phyloP scores from a whole-genome alignment of 176 grass and related monocot species.

The Carex myosuroides region DNA sequence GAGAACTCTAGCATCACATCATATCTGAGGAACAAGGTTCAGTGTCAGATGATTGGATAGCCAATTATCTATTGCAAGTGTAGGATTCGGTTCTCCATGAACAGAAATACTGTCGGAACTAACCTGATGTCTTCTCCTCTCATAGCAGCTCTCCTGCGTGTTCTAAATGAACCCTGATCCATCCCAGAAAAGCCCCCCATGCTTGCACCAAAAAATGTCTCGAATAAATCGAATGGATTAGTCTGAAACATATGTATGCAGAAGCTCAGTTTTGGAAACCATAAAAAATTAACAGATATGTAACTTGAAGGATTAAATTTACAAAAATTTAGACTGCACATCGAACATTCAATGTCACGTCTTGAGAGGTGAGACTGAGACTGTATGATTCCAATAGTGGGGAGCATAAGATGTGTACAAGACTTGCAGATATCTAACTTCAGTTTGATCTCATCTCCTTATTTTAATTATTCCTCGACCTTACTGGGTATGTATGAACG shows the following conservation, averaged over 20 bases:
- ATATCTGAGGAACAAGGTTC: constrained; percentile 48
- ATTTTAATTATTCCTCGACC: background rate
- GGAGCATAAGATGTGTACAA: background rate
- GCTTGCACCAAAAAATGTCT: constrained; percentile 93
- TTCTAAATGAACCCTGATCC: constrained; percentile 76
- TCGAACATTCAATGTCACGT: background rate
- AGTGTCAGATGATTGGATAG: background rate
- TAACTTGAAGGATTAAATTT: background rate
- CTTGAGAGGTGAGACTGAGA: background rate
- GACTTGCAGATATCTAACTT: background rate
- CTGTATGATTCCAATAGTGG: background rate
- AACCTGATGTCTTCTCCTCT: constrained; percentile 97
- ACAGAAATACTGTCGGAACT: constrained; percentile 22
- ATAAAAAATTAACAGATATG: background rate
- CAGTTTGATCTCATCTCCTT: background rate
- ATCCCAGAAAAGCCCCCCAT: constrained; percentile 90
- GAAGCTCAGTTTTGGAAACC: background rate
- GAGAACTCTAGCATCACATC: constrained; percentile 86
- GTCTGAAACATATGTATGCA: constrained; percentile 34
- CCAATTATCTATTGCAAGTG: background rate
- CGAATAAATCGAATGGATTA: constrained; percentile 97
- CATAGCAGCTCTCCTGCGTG: constrained; percentile 54
- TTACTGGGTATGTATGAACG: background rate
- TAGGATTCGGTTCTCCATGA: background rate
- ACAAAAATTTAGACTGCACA: background rate